Evolutionary conservation across 2,329 filamentous ascomycete genomes (phyloP), one percentile per base, ranked within the genome.

Genomic region (Coleophoma cylindrospora): DNA sequence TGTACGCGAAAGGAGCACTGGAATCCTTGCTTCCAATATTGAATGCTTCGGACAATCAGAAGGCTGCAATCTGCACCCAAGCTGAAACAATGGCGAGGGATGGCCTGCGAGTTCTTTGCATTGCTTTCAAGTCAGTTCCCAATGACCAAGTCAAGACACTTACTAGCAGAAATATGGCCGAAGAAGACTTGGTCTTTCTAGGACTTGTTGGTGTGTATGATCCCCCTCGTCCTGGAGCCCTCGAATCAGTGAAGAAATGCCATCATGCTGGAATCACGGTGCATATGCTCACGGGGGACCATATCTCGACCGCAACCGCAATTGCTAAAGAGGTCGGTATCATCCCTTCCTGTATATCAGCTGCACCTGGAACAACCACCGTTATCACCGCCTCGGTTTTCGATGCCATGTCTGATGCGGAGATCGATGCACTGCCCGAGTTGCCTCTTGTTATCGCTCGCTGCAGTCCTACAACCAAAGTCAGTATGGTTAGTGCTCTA

Each of bases 401-500:
- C 61, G 84, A 84, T 58, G 73, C 73, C 36, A 71, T 88, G 21
- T 77, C 71, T 4, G 78, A 87, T 43, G 74, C 73, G 1, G 72
- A 88, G 60, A 77, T 89, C 41, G 85, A 89, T 58, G 68, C 67
- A 3, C 66, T 89, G 19, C 75, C 79, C 1, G 68, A 73, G 4
- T 70, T 89, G 2, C 85, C 85, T 0, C 70, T 87, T 8, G 85
- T 89, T 3, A 75, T 89, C 43, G 85, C 85, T 51, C 75, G 85
- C 37, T 89, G 84, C 64, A 84, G 82, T 41, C 85, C 85, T 2
- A 71, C 81, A 49, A 88, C 84, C 34, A 89, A 89, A 66, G 84
- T 87, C n/a, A 77, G 84, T 54, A 85, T 89, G 78, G 84, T 89
- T 50, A 82, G 87, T 61, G 84, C 84, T n/a, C 75, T 89, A 51